A percentile compares a stretch with the other conserved stretches of the same genome.
Evolutionary conservation across 352 stramenopile genomes (phyloP).

Genomic region (Globisporangium abappressorium): DNA sequence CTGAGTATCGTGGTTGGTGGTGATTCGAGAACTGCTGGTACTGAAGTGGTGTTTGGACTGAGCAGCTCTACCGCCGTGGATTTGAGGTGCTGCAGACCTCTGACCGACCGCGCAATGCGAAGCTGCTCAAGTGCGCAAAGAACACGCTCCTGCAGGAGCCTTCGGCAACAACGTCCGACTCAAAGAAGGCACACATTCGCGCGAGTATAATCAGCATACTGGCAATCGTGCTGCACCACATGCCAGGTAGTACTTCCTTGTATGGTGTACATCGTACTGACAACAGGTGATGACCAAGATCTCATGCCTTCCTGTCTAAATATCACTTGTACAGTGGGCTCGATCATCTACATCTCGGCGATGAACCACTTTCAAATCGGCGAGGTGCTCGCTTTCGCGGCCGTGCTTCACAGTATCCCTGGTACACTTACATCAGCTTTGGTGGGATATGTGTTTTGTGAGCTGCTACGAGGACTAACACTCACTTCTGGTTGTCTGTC

Average conservation of each 20-base stretch:
- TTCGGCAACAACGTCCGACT: neutral
- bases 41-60: neutral
- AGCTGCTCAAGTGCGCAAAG: neutral
- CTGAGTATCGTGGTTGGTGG: neutral
- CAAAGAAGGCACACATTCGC: neutral
- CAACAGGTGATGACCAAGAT: no score
- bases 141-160: neutral
- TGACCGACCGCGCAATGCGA: neutral
- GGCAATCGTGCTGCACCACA: slow-evolving; percentile 1
- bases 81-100: slow-evolving; percentile 7
- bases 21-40: neutral
- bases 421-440: neutral
- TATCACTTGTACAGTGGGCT: neutral
- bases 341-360: slow-evolving; percentile 1
- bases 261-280: no score
- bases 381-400: slow-evolving; percentile 3
- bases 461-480: neutral
- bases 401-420: slow-evolving; percentile 3
- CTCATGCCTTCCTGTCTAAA: no score
- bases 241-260: neutral
- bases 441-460: neutral
- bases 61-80: neutral
- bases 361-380: slow-evolving; percentile 1
- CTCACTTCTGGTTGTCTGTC: neutral
- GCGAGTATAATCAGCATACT: neutral